Base-by-base conservation (phyloP, 2,329 filamentous ascomycete species). In the Ophiostoma ips region DNA sequence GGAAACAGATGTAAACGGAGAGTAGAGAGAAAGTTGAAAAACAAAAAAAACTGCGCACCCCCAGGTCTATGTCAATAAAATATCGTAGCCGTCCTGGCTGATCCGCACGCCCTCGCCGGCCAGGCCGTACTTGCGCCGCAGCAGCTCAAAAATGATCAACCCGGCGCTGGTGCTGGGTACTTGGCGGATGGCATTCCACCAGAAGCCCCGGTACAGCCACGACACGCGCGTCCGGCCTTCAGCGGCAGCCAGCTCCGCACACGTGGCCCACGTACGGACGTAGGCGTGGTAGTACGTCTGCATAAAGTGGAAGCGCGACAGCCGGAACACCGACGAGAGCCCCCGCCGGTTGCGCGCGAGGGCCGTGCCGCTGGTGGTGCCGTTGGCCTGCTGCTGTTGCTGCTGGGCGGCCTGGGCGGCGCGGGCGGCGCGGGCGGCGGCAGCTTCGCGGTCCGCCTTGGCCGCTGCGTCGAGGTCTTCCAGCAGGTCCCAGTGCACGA, bases 151-250 rank as follows among this genome's bases (percentile, higher is more conserved):
- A 18, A 87, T 84, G 56, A 89, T 85, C 52, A 89, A 62, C 0
- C 83, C 84, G 0, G 84, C 84, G 53, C 80, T 84, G 2, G 84
- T 88, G 60, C 82, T 85, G 0, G 84, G 84, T 2, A 86, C 81
- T 64, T 87, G 83, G 5, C 81, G 70, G 48, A 87, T 73, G 1
- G 84, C 84, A 49, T 75, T 81, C 74, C 76, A 77, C 71, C 83
- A 79, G 61, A 88, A 87, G 12, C 79, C 82, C 5, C 76, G 70
- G 60, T 84, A 89, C 6, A 88, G 63, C 75, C 83, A 88, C 13
- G 66, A 69, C 19, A 71, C 61, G 62, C 82, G 70, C 1, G 75
- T 72, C 15, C 75, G 70, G 0, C 76, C 73, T 48, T 81, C 73
- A 0, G 66, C 59, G 5, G 68, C 68, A 0, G 83, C 82, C 54